phyloP scores from a whole-genome alignment of 257 asterid species.

The Solanum paucissectum region DNA sequence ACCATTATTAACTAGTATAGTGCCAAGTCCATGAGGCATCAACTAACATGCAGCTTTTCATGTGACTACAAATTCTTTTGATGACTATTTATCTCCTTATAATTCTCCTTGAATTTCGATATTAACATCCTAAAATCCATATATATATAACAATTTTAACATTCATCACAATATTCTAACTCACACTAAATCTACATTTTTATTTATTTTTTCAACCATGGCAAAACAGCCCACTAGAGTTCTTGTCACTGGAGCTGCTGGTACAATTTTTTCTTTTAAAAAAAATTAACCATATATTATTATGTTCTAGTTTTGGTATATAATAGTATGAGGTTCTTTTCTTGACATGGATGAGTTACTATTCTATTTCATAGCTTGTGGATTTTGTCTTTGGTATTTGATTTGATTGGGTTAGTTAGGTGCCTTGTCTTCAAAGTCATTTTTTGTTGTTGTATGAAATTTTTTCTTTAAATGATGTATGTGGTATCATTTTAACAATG shows the following conservation, averaged over 20 bases:
- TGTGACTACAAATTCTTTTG: neutral
- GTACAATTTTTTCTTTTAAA: neutral
- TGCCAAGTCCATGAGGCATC: neutral
- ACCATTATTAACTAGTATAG: neutral
- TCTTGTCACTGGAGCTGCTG: slow-evolving; percentile 30
- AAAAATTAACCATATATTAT: neutral
- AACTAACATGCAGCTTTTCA: neutral
- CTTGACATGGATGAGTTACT: slow-evolving; percentile 35
- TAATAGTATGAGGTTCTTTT: slow-evolving; percentile 31
- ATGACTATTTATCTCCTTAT: neutral
- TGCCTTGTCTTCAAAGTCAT: slow-evolving; percentile 12
- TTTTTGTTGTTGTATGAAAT: neutral
- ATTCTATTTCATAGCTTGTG: slow-evolving; percentile 54
- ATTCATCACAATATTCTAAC: neutral
- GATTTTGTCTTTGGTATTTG: slow-evolving; percentile 30
- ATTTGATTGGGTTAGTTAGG: neutral
- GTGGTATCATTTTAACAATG: neutral
- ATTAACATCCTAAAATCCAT: neutral
- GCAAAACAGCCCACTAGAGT: slow-evolving; percentile 19
- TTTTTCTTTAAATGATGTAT: neutral
- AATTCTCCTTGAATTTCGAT: slow-evolving; percentile 7
- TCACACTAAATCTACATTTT: neutral
- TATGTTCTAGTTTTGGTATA: neutral
- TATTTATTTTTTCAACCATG: neutral
- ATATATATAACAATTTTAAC: neutral